Base-by-base conservation (phyloP, 345 rosid genomes). In the Trapa incisa region DNA sequence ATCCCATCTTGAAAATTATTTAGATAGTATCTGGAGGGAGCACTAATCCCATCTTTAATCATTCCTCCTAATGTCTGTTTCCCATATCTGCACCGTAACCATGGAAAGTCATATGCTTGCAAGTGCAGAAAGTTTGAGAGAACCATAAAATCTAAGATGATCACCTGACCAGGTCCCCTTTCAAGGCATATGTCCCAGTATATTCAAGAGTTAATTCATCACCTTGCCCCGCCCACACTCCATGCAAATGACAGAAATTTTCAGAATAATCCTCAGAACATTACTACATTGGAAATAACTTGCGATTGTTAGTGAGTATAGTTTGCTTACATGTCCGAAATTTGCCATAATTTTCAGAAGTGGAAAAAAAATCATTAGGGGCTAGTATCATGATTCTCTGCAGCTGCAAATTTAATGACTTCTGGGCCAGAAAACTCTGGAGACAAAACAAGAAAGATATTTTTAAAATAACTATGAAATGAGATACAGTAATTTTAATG, bases 171-270 rank as follows among this genome's bases (percentile, higher is more conserved):
- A 90, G 86, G 78, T 94, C 99, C 14, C 99, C 99, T 82, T 94
- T 94, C 39, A 94, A 78, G 47, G 99, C 99, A 77, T 84, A 73
- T 36, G 99, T 94, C 68, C 99, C 99, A 12, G 97, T 85, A 67
- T 93, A 94, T 80, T 87, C 96, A 43, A 94, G 88, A 84, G 97
- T 93, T 71, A 94, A 71, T 75, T 90, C 99, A 62, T 94, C 99
- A 66, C 99, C 97, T 77, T 94, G 97, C 85, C 90, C 92, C 32
- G 99, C 97, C 99, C 99, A 94, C 79, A 90, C 99, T 94, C 67
- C 13, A 70, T 68, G 54, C 58, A 32, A 78, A 61, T 66, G 11
- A 54, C 68, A 62, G 39, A 66, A 38, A 39, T 41, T 60, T 22
- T 37, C 2, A 17, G 22, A 72, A 33, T 47, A 62, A 73, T 39